Base-by-base conservation (phyloP, 2,329 filamentous ascomycete genomes). In the Microcera coccophila region DNA sequence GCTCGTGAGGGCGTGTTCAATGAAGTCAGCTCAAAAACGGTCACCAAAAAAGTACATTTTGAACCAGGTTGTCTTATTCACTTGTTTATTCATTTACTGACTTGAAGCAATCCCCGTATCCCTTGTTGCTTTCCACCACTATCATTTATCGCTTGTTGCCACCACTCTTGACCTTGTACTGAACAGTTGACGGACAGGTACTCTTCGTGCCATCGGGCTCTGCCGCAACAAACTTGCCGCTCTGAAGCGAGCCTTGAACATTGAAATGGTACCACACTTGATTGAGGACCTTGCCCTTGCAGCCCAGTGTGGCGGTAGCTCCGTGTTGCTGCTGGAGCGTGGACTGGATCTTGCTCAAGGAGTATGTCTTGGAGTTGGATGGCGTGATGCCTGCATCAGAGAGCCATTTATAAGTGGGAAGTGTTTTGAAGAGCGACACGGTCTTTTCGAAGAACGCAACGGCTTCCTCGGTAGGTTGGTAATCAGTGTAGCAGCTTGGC, bases 401-500 rank as follows among this genome's bases (percentile, higher is more conserved):
- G 17, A 89, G 74, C 75, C 66, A 69, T 42, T 78, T 59, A 62
- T 87, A 87, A 11, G 80, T 81, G 11, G 84, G 79, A 8, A 88
- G 70, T 0, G 69, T 69, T 62, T 84, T 78, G 71, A 85, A 89
- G 2, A 88, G 60, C 17, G 74, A 70, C 4, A 87, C 81, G 2
- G 82, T 72, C 44, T 74, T 77, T 55, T 82, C 72, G 64, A 88
- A 86, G 66, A 79, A 89, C 58, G 86, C 82, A 4, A 79, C 75
- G 1, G 82, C 81, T 57, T 88, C 85, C 47, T 84, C 72, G 10
- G 78, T 78, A 0, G 76, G 66, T 40, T 73, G 63, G 61, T 87
- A 85, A 52, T 70, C 59, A 3, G 67, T 64, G 66, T 88, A 90
- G 70, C 85, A 90, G 15, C 66, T 64, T 0, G 84, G 76, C 35